A percentile compares a stretch with the other conserved stretches of the same genome.
Conservation (phyloP, 306 rosid genomes). For the Carpinus fangiana region DNA sequence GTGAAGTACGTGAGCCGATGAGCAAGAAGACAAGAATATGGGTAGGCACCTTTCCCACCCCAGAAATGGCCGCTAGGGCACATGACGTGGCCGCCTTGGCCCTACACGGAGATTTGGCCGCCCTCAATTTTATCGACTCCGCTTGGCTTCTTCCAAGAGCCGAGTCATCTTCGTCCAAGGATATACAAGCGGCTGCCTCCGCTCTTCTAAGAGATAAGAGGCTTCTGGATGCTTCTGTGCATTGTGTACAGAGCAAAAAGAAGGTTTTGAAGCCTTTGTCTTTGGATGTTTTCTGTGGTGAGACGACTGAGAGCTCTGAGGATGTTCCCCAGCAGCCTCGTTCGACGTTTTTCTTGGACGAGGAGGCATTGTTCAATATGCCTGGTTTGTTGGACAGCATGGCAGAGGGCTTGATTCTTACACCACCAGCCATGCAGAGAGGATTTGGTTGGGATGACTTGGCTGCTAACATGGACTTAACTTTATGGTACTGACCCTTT, state of each 20-base stretch:
- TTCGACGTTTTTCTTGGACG: neutral
- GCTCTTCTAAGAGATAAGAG: neutral
- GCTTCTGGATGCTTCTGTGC: neutral
- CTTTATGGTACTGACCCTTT: neutral
- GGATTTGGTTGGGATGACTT: conserved; percentile 1
- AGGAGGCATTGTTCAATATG: conserved; percentile 6
- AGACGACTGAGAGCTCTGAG: neutral
- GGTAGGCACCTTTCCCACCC: conserved; percentile 39
- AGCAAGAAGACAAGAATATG: conserved; percentile 38
- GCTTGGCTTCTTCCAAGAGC: conserved; percentile 27
- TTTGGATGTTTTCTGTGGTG: neutral
- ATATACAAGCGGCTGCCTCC: conserved; percentile 26
- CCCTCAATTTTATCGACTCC: conserved; percentile 25
- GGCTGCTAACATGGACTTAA: neutral
- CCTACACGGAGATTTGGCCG: conserved; percentile 32
- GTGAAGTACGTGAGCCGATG: conserved; percentile 34
- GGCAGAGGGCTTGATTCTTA: conserved; percentile 6
- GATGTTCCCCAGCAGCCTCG: neutral
- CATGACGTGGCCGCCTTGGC: conserved; percentile 39
- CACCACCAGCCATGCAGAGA: neutral
- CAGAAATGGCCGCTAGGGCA: conserved; percentile 51
- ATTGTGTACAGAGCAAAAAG: neutral
- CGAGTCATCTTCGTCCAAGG: conserved; percentile 12
- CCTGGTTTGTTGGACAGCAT: neutral
- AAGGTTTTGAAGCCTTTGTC: neutral